Percentiles rank a stretch among this genome's conserved stretches.
phyloP scores from a whole-genome alignment of 2,329 filamentous ascomycete species.

The Microdochium nivale region DNA sequence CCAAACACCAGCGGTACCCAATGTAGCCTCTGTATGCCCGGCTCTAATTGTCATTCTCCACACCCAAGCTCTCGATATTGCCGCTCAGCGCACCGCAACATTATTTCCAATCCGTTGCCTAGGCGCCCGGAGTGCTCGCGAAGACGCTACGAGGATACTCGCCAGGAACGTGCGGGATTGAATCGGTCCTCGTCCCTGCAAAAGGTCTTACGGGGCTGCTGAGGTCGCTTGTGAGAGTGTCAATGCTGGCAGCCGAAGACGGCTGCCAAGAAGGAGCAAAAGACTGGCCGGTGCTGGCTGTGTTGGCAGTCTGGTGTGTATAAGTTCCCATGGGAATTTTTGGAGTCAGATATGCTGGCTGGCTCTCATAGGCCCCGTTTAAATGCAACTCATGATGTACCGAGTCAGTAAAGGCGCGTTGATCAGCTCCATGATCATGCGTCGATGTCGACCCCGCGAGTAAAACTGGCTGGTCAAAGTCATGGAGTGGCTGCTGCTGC shows the following conservation, averaged over 20 bases:
- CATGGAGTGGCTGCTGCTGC: neutral
- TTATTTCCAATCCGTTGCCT: neutral
- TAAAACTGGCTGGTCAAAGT: conserved; percentile 11
- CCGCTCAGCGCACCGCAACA: neutral
- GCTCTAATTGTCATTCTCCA: too few species aligned
- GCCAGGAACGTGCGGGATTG: conserved; percentile 18
- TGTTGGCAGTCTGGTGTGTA: conserved; percentile 5
- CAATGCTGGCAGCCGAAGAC: neutral
- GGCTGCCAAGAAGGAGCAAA: neutral
- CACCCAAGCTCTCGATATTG: too few species aligned
- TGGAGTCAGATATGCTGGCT: conserved; percentile 9
- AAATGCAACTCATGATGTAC: neutral
- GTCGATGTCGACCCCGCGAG: conserved; percentile 9
- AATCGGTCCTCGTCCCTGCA: conserved; percentile 11
- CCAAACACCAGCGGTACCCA: too few species aligned
- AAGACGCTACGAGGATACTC: conserved; percentile 16
- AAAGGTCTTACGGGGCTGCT: neutral
- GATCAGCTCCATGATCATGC: conserved; percentile 8
- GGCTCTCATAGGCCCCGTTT: conserved; percentile 1
- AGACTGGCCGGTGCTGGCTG: conserved; percentile 7
- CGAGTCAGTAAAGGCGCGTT: conserved; percentile 6
- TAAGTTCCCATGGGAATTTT: conserved; percentile 5
- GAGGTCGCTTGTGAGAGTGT: neutral
- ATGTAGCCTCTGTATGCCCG: too few species aligned
- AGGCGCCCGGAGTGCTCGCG: conserved; percentile 7